These are phyloP conservation scores for Diaporthe aspalathi DNA, from an alignment of 2,329 filamentous ascomycete genomes.

Conservation along the genomic window DNA sequence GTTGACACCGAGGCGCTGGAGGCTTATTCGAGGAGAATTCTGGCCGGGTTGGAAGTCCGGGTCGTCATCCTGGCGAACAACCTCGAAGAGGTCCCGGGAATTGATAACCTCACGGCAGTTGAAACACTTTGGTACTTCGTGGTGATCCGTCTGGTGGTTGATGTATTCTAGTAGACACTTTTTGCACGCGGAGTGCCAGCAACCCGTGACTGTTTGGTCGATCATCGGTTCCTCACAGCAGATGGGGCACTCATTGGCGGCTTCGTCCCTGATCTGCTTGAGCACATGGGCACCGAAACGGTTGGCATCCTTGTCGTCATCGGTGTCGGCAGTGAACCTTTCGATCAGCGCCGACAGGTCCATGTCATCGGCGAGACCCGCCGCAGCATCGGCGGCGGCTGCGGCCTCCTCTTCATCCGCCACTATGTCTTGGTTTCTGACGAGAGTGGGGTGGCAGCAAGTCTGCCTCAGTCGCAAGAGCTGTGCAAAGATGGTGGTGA, in stretches of 20 bases:
- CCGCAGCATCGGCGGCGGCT: constrained; percentile 79
- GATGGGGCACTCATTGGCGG: constrained; percentile 90
- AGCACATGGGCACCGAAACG: constrained; percentile 87
- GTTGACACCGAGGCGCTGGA: constrained; percentile 70
- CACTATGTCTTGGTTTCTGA: constrained; percentile 84
- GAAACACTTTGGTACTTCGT: constrained; percentile 84
- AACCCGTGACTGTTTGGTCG: constrained; percentile 92
- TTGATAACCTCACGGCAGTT: constrained; percentile 89
- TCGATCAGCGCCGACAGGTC: constrained; percentile 88
- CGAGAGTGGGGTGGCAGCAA: constrained; percentile 92
- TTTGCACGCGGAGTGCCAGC: constrained; percentile 98
- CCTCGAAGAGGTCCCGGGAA: constrained; percentile 88
- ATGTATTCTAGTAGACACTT: constrained; percentile 92
- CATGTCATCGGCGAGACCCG: constrained; percentile 93
- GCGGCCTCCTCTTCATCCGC: constrained; percentile 89
- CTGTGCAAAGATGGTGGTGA: constrained; percentile 96
- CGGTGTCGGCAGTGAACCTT: constrained; percentile 79
- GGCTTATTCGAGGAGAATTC: constrained; percentile 63
- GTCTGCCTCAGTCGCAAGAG: constrained; percentile 92
- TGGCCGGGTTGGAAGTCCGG: constrained; percentile 54
- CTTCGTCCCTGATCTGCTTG: constrained; percentile 90
- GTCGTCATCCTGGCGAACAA: constrained; percentile 81
- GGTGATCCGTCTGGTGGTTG: constrained; percentile 83
- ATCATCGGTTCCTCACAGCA: constrained; percentile 92
- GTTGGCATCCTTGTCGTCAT: constrained; percentile 72